Percentiles rank a stretch among this genome's conserved stretches.
Evolutionary conservation across 2,329 filamentous ascomycete genomes (phyloP).

Genomic region (Trichoderma endophyticum): DNA sequence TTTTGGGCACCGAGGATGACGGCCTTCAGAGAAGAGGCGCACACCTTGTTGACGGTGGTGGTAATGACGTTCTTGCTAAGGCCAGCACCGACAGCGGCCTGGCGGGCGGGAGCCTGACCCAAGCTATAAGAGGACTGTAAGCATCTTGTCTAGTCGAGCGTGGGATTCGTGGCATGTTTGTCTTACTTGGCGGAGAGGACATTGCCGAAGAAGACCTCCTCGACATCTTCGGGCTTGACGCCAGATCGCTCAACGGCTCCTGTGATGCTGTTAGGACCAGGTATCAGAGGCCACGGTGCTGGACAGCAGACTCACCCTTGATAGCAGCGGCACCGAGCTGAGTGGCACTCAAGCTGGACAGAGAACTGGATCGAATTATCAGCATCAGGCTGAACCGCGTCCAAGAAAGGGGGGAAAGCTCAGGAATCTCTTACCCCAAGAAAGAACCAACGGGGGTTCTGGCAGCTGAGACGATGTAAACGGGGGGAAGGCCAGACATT

Average conservation of each 20-base stretch:
- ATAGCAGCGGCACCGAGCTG: constrained; percentile 90
- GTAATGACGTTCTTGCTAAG: constrained; percentile 75
- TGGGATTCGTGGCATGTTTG: background rate
- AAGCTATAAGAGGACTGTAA: constrained; percentile 55
- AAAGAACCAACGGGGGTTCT: constrained; percentile 93
- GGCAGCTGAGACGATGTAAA: constrained; percentile 92
- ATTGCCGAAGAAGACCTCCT: constrained; percentile 98
- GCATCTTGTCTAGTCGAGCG: background rate
- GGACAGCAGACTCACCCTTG: constrained; percentile 61
- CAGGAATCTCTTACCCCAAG: constrained; percentile 63
- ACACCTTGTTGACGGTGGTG: constrained; percentile 99
- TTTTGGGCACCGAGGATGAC: constrained; percentile 93
- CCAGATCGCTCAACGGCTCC: constrained; percentile 81
- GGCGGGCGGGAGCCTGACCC: constrained; percentile 92
- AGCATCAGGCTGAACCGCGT: background rate
- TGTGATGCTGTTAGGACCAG: constrained; percentile 30
- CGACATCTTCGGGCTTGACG: constrained; percentile 83
- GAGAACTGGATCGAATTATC: constrained; percentile 56
- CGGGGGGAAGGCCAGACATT: constrained; percentile 78
- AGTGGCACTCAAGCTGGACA: constrained; percentile 80
- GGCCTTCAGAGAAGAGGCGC: constrained; percentile 91
- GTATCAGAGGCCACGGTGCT: background rate
- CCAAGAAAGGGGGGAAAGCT: background rate
- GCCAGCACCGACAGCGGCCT: constrained; percentile 87
- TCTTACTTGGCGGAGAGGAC: constrained; percentile 90